Evolutionary conservation across 192 early-diverging fungal genomes (phyloP), one percentile per base, ranked within the genome.

Genomic region (Funneliformis mosseae): DNA sequence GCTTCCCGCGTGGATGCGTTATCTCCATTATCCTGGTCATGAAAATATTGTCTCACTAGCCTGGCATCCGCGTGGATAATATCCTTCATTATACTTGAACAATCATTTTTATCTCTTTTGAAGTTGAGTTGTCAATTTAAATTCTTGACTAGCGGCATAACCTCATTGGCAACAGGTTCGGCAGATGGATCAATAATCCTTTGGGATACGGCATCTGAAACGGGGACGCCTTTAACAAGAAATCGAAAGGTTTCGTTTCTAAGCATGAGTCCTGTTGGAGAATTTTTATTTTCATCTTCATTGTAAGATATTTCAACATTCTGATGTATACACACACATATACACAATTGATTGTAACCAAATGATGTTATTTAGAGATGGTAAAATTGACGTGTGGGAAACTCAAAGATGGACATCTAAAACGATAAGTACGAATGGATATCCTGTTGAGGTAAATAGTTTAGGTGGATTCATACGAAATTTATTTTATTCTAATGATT

Each of bases 31-130:
- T 21, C 78, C 78, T 25, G 78, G 78, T 3, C 78, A 79, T 27
- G 78, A 79, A 38, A 79, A 70, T 41, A 70, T 79, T 27, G 78
- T 79, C 8, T 67, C 78, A 60, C 21, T 79, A 16, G 78, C 67
- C 23, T 79, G 78, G 78, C 43, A 79, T 41, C 78, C 78, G n/a
- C 71, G 70, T 70, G 78, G 67, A 79, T 67, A 55, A 79, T 79
- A 79, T 79, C 78, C 78, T 79, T 42, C 11, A 64, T 25, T 60
- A 74, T 50, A 45, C 25, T 6, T 23, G 7, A 5, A 8, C 8
- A 8, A 69, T 69, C 0, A 33, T 33, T 3, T 33, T 33, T 2
- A 33, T 33, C 3, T 33, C 33, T 33, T 33, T 69, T 28, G 11
- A 23, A 60, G 38, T 23, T 77, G 5, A 60, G 38, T 23, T 77